Conservation (phyloP, 495 filamentous ascomycete genomes). For the Trypethelium eluteriae region DNA sequence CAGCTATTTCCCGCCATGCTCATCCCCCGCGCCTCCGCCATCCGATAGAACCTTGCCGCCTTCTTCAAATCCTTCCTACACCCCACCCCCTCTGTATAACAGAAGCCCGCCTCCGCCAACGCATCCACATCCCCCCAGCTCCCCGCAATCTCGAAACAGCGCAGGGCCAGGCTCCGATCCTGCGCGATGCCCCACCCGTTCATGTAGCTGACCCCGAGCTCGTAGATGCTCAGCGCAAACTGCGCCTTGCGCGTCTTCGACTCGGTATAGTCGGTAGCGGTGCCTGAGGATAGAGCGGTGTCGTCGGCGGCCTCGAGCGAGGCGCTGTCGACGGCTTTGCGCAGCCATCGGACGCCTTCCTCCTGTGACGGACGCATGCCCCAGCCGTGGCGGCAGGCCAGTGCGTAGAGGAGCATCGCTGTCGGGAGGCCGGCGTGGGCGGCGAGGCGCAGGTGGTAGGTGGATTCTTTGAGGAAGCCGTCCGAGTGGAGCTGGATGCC, state of each 20-base stretch:
- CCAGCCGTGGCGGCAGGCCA: constrained; percentile 97
- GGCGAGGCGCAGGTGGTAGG: constrained; percentile 88
- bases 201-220: constrained; percentile 92
- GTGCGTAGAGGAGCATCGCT: constrained; percentile 89
- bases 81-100: constrained; percentile 38
- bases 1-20: constrained; percentile 98
- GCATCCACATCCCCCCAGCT: constrained; percentile 97
- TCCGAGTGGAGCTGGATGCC: constrained; percentile 83
- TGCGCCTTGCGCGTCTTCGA: constrained; percentile 77
- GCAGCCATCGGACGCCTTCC: constrained; percentile 85
- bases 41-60: constrained; percentile 80
- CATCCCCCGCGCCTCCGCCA: constrained; percentile 86
- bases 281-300: constrained; percentile 38
- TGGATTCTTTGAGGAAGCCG: constrained; percentile 80
- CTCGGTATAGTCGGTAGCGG: constrained; percentile 54
- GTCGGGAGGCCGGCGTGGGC: constrained; percentile 79
- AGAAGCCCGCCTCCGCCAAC: constrained; percentile 45
- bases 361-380: constrained; percentile 85
- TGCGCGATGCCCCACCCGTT: constrained; percentile 96
- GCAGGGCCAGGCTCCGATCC: constrained; percentile 77
- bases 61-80: constrained; percentile 96
- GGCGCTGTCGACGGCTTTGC: constrained; percentile 80
- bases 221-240: constrained; percentile 90
- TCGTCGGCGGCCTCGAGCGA: constrained; percentile 75
- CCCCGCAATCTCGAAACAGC: constrained; percentile 93